Base-by-base conservation (phyloP, 1,284 basidiomycete species). In the Psilocybe mexicana region DNA sequence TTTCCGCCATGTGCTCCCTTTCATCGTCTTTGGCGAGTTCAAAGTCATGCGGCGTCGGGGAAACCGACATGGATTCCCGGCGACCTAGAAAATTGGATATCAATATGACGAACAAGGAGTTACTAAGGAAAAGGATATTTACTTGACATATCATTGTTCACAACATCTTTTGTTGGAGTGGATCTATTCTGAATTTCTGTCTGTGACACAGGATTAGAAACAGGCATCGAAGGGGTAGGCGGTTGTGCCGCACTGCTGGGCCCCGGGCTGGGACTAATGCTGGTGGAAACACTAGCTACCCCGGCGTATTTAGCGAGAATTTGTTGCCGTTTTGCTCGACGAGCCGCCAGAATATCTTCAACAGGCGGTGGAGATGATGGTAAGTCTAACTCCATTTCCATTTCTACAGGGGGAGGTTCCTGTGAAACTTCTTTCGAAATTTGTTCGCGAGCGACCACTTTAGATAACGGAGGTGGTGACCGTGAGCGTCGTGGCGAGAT, bases 301-400 rank as follows among this genome's bases (percentile, higher is more conserved):
- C 83, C 82, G 7, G 78, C 69, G 73, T 94, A 92, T 73, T 92
- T 94, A 56, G 93, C 93, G 59, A 94, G 77, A 54, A 97, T 94
- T 24, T 91, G 93, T 64, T 88, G 87, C 42, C 94, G 85, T 65
- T 85, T 89, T 26, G 88, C 87, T 33, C 90, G 82, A n/a, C 93
- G 83, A 56, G 87, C 90, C 44, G 89, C 92, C 24, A 94, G 77
- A 3, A 88, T 76, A 57, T 87, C 82, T 68, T 93, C 92, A 1
- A 89, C 79, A 23, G 88, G 84, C 8, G 81, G 79, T 30, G 84
- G 83, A 1, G 83, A 81, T 6, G 79, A 74, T 1, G 81, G 74
- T 2, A 86, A 66, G 23, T 87, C 84, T 2, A 86, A 66, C 24
- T 87, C 84, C 8, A 89, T 73, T 57, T 90, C 87, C 63, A 82